Evolutionary conservation across 306 rosid species (phyloP).

Genomic region (Inga laurina): DNA sequence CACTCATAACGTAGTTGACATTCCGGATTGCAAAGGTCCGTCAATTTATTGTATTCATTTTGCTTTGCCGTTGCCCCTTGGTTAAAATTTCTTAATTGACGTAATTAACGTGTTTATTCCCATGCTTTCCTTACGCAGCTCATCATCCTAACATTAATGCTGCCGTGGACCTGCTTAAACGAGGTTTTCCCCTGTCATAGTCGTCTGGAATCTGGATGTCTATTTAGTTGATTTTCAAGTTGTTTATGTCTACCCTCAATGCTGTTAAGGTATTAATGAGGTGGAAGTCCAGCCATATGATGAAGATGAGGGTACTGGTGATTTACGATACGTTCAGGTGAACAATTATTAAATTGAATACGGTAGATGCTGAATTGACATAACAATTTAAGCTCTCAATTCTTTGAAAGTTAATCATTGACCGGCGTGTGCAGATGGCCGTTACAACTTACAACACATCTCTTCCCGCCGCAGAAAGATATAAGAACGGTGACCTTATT

Average conservation of each 20-base stretch:
- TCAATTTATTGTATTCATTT: not conserved
- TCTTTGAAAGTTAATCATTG: conserved; percentile 13
- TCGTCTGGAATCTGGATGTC: not conserved
- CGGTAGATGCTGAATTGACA: conserved; percentile 24
- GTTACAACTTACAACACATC: conserved; percentile 88
- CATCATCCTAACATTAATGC: conserved; percentile 97
- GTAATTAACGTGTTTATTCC: conserved; percentile 20
- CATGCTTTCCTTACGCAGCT: conserved; percentile 49
- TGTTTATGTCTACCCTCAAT: conserved; percentile 16
- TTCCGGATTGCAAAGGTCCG: conserved; percentile 86
- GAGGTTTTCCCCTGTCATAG: conserved; percentile 44
- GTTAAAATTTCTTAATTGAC: not conserved
- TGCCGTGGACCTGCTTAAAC: conserved; percentile 71
- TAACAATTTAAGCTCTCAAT: conserved; percentile 2
- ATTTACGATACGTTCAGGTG: conserved; percentile 87
- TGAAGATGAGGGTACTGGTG: conserved; percentile 86
- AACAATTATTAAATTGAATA: not conserved
- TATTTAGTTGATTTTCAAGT: not conserved
- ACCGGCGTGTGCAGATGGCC: conserved; percentile 74
- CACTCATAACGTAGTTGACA: conserved; percentile 83
- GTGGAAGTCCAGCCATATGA: conserved; percentile 59
- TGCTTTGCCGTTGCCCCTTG: not conserved
- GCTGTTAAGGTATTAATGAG: conserved; percentile 63
- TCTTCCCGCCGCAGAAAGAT: conserved; percentile 81
- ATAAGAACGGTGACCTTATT: conserved; percentile 59